Base-by-base conservation (phyloP, 2,329 filamentous ascomycete species). In the Bipolaris oryzae region DNA sequence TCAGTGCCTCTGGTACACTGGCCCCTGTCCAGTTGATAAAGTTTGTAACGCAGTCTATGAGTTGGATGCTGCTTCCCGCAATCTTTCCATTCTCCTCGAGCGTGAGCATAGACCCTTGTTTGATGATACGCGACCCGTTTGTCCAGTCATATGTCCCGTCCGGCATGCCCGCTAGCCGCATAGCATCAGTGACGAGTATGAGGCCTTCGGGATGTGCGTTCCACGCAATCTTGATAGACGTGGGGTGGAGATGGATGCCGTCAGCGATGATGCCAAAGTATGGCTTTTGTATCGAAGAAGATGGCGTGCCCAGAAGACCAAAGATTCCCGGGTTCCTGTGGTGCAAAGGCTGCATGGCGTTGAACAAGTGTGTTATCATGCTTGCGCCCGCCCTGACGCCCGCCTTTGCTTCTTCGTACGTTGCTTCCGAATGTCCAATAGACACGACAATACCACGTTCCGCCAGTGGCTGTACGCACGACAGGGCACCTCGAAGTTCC, bases 341-440 rank as follows among this genome's bases (percentile, higher is more conserved):
- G 75, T 95, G 91, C 48, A 96, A 85, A 13, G 92, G 92, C 0
- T 88, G 85, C 92, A 96, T 96, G 23, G 92, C 92, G 74, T 96
- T 96, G 85, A 96, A 96, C 1, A 96, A 82, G 71, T 96, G 92
- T 0, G 92, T 96, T 64, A 96, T 90, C 91, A 96, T 96, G 46
- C 85, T 90, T 1, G 90, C 91, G 49, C 92, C 92, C 6, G 87
- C 83, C n/a, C 80, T 81, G 3, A 95, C 84, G 18, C 90, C 90
- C 4, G 80, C 78, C 3, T 88, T 86, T 1, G 90, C 91, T 72
- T 94, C 84, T 75, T 96, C 91, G 72, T 94, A 96, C 0, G 89
- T 91, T 13, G 92, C 90, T 74, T 96, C 91, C 0, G 91, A 92
- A 77, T 96, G 92, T 7, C 92, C 92, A 61, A 96, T 89, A 1